Percentiles rank a stretch among this genome's conserved stretches.
phyloP scores from a whole-genome alignment of 1,139 yeast genomes.

The Kodamaea anthophila region DNA sequence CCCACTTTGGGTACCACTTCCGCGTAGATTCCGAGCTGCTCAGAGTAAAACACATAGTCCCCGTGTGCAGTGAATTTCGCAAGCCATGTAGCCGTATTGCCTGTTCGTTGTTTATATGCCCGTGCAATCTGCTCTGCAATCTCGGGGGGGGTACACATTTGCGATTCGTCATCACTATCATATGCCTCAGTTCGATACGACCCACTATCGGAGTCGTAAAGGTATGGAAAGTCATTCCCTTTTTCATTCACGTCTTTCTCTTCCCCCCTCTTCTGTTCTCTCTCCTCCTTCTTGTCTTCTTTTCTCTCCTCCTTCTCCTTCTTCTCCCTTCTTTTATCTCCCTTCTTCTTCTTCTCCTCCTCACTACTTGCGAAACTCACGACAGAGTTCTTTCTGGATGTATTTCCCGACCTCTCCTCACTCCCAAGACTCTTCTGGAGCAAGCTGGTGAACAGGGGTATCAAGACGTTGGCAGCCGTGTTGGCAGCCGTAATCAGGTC shows the following conservation, averaged over 20 bases:
- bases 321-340: slow-evolving; percentile 7
- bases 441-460: slow-evolving; percentile 38
- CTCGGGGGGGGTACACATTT: slow-evolving; percentile 22
- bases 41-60: slow-evolving; percentile 53
- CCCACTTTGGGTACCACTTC: slow-evolving; percentile 44
- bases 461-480: slow-evolving; percentile 45
- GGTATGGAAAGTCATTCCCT: too few relatives aligned
- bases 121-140: slow-evolving; percentile 34
- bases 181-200: slow-evolving; percentile 1
- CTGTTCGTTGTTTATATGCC: slow-evolving; percentile 24
- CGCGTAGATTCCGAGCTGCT: slow-evolving; percentile 53
- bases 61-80: slow-evolving; percentile 54
- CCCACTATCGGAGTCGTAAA: not conserved
- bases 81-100: slow-evolving; percentile 38
- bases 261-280: too few relatives aligned
- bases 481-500: slow-evolving; percentile 45
- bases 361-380: slow-evolving; percentile 45
- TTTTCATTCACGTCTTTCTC: too few relatives aligned
- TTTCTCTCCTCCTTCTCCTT: slow-evolving; percentile 19
- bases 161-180: slow-evolving; percentile 3
- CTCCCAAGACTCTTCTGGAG: slow-evolving; percentile 29
- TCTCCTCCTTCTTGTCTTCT: slow-evolving; percentile 7
- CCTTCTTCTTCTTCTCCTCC: slow-evolving; percentile 16
- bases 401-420: slow-evolving; percentile 25
- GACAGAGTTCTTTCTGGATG: slow-evolving; percentile 39